Evolutionary conservation across 441 rosid species (phyloP).

Genomic region (Euphorbia schlechtendalii): DNA sequence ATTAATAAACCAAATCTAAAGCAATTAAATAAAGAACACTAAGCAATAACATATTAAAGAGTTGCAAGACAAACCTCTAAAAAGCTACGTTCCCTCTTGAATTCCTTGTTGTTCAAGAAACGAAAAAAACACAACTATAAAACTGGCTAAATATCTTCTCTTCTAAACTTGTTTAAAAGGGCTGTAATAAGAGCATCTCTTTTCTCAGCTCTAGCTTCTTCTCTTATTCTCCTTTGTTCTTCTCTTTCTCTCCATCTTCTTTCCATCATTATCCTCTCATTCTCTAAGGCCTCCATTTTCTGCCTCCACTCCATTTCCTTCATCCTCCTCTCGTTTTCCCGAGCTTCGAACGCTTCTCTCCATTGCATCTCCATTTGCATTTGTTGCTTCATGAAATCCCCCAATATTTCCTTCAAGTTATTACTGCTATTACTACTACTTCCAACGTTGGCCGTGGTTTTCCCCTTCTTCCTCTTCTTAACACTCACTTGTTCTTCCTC

Average conservation of each 20-base stretch:
- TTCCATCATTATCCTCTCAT: constrained; percentile 74
- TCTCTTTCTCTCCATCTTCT: constrained; percentile 84
- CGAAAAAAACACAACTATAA: background rate
- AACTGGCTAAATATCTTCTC: constrained; percentile 49
- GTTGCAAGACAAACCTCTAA: constrained; percentile 34
- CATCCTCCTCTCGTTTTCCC: constrained; percentile 63
- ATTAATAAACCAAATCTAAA: too few species aligned
- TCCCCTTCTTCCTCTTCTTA: constrained; percentile 50
- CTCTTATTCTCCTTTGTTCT: constrained; percentile 77
- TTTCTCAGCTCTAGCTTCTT: constrained; percentile 91
- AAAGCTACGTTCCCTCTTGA: background rate
- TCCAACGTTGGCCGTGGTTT: constrained; percentile 17
- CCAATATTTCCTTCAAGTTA: constrained; percentile 47
- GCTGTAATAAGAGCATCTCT: constrained; percentile 80
- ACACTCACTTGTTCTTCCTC: constrained; percentile 40
- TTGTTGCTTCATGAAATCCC: constrained; percentile 80
- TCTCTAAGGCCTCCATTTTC: constrained; percentile 72
- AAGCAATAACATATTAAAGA: constrained; percentile 10
- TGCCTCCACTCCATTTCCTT: constrained; percentile 89
- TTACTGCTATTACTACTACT: constrained; percentile 15
- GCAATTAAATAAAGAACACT: too few species aligned
- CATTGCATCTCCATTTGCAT: constrained; percentile 69
- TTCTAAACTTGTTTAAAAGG: constrained; percentile 58
- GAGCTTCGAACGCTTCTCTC: constrained; percentile 69
- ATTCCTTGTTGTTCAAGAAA: constrained; percentile 18